Conservation (phyloP, 495 filamentous ascomycete species). For the Aspergillus asperescens region DNA sequence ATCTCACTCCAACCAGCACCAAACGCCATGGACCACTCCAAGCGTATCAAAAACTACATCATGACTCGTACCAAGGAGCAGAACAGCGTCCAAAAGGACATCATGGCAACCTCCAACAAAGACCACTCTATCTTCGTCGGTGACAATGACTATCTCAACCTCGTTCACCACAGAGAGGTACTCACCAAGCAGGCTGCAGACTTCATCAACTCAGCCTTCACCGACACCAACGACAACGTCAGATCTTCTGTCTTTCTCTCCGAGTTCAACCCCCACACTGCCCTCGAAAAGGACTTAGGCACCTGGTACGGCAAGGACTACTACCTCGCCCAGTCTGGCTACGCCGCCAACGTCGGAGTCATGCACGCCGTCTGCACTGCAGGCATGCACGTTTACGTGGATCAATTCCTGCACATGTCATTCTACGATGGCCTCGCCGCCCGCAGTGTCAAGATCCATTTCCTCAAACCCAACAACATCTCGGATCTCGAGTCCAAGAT, state of each 20-base stretch:
- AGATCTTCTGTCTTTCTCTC: not conserved
- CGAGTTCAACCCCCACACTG: not conserved
- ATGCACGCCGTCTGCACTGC: not conserved
- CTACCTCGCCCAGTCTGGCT: not conserved
- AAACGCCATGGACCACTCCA: not conserved
- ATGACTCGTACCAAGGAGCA: not conserved
- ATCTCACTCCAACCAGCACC: too few relatives aligned
- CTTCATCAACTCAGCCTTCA: not conserved
- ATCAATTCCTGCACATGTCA: not conserved
- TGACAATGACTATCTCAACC: not conserved
- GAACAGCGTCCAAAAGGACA: not conserved
- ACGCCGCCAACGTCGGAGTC: not conserved
- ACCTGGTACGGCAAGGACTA: not conserved
- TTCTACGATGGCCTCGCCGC: not conserved
- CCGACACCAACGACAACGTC: not conserved
- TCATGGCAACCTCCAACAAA: not conserved
- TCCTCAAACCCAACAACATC: not conserved
- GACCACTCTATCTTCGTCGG: not conserved
- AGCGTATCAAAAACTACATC: not conserved
- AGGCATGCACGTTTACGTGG: not conserved
- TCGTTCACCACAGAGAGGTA: not conserved
- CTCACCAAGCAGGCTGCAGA: not conserved
- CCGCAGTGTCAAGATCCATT: not conserved
- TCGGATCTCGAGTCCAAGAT: not conserved
- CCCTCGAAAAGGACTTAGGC: not conserved